A percentile compares a stretch with the other conserved stretches of the same genome.
Evolutionary conservation across 441 rosid species (phyloP).

Genomic region (Geranium incanum): DNA sequence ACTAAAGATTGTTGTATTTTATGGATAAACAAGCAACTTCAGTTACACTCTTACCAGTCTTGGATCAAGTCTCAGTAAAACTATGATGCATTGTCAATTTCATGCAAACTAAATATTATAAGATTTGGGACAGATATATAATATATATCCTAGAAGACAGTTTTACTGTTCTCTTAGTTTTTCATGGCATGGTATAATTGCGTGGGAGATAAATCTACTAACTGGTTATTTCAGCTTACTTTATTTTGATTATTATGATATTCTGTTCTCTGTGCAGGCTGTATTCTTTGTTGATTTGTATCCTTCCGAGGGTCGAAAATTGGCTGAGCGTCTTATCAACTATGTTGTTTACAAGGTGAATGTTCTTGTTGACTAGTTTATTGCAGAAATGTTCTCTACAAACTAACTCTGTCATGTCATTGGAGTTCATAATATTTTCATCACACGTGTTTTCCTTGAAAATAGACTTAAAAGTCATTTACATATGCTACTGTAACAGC

Average conservation of each 20-base stretch:
- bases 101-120: neutral
- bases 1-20: neutral
- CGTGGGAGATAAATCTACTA: neutral
- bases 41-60: neutral
- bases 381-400: neutral
- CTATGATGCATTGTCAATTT: neutral
- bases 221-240: neutral
- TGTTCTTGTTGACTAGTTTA: constrained; percentile 17
- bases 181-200: neutral
- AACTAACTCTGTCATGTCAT: neutral
- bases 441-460: neutral
- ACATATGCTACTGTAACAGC: neutral
- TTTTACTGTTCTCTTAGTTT: neutral
- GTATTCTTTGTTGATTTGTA: constrained; percentile 74
- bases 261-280: constrained; percentile 45
- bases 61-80: neutral
- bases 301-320: constrained; percentile 67
- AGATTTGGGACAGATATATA: no score
- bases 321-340: constrained; percentile 77
- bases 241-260: constrained; percentile 16
- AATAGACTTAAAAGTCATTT: neutral
- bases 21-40: neutral
- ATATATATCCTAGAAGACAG: neutral
- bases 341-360: constrained; percentile 93
- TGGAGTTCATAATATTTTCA: neutral